These are phyloP conservation scores for Smallanthus sonchifolius DNA, from an alignment of 129 eudicot genomes.

Conservation along the genomic window DNA sequence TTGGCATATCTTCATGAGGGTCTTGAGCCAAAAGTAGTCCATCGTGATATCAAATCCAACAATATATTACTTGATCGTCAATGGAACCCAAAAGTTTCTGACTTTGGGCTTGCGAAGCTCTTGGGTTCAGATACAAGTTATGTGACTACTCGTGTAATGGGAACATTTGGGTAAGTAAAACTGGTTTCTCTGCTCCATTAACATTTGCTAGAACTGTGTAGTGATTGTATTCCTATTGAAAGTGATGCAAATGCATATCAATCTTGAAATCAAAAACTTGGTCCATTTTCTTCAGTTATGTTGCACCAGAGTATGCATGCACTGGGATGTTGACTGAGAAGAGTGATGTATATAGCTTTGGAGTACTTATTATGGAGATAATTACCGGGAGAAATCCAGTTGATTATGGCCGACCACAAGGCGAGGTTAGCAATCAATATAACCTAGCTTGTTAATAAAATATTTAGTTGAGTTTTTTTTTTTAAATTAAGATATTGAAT, in stretches of 20 bases:
- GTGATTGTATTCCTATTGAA: not conserved
- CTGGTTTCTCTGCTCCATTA: not conserved
- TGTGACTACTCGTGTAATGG: slow-evolving; percentile 97
- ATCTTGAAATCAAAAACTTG: slow-evolving; percentile 4
- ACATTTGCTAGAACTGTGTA: not conserved
- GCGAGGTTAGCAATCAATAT: slow-evolving; percentile 57
- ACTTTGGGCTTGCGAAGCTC: slow-evolving; percentile 98
- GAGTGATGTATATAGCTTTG: slow-evolving; percentile 95
- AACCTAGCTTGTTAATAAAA: too few relatives aligned
- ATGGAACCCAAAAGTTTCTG: slow-evolving; percentile 89
- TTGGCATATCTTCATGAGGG: slow-evolving; percentile 98
- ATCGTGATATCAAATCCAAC: slow-evolving; percentile 89
- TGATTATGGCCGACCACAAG: slow-evolving; percentile 83
- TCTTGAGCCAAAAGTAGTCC: slow-evolving; percentile 96
- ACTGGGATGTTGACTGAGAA: slow-evolving; percentile 96
- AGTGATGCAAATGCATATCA: not conserved
- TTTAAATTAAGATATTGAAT: not conserved
- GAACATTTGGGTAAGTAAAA: slow-evolving; percentile 88
- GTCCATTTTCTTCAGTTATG: slow-evolving; percentile 50
- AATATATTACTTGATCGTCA: slow-evolving; percentile 84
- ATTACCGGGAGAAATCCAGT: slow-evolving; percentile 92
- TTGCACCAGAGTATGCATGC: slow-evolving; percentile 98
- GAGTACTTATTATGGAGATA: slow-evolving; percentile 93
- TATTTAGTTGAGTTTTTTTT: too few relatives aligned
- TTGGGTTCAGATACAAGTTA: slow-evolving; percentile 80